Conservation (phyloP, 768 basidiomycete genomes). For the Hirschioporus abietinus region DNA sequence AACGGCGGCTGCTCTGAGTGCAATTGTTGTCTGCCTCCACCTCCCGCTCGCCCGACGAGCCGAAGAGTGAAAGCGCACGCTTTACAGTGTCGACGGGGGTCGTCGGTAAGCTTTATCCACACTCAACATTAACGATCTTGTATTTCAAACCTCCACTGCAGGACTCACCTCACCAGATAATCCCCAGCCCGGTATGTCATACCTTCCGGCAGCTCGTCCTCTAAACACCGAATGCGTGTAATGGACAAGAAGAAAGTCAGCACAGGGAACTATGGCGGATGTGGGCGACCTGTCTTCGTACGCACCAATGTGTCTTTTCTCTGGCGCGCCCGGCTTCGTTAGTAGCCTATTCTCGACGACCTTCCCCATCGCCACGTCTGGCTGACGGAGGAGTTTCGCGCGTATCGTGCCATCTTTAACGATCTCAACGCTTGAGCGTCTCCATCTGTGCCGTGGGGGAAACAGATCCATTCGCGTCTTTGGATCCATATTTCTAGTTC, state of each 20-base stretch:
- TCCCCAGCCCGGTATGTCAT: constrained; percentile 39
- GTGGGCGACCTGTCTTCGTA: no score
- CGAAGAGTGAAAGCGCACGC: constrained; percentile 32
- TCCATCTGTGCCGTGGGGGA: background rate
- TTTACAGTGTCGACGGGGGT: constrained; percentile 35
- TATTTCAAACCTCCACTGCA: background rate
- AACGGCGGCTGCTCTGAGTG: constrained; percentile 18
- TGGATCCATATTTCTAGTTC: background rate
- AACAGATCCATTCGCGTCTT: background rate
- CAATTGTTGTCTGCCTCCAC: constrained; percentile 18
- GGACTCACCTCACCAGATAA: constrained; percentile 38
- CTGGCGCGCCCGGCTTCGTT: constrained; percentile 31
- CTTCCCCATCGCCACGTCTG: constrained; percentile 32
- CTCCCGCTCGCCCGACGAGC: constrained; percentile 33
- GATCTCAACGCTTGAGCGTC: constrained; percentile 23
- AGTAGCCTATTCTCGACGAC: constrained; percentile 35
- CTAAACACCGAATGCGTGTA: no score
- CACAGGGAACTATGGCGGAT: no score
- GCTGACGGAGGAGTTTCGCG: constrained; percentile 30
- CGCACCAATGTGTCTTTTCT: constrained; percentile 39
- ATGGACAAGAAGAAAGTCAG: no score
- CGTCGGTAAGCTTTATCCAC: constrained; percentile 28
- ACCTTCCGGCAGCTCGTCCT: constrained; percentile 35
- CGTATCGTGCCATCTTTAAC: constrained; percentile 27
- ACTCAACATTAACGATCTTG: background rate